Evolutionary conservation across 805 yeast species (phyloP), one percentile per base, ranked within the genome.

Genomic region (Ogataea parapolymorpha): DNA sequence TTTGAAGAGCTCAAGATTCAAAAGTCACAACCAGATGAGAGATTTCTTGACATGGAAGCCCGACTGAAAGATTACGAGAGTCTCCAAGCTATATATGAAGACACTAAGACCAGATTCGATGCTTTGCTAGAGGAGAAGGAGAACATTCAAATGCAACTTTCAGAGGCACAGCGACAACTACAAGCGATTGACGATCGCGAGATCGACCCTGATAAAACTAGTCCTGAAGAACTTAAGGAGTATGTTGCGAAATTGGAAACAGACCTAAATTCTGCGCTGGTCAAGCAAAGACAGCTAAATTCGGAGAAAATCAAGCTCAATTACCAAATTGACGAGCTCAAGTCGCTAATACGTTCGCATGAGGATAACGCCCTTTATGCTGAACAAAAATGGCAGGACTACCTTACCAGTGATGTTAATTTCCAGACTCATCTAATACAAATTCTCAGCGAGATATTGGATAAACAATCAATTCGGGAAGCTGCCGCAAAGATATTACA

Each of bases 391-490:
- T 39, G 40, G 22, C 45, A 42, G 12, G 42, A 49, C n/a, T n/a
- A 49, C 13, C 32, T 57, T 11, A 44, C 51, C 2, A 44, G 43
- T 15, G 78, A 75, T 41, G 55, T 75, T 2, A 59, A 66, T 5
- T 75, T 73, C 44, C 70, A 79, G 32, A 69, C 73, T 11, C 76
- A 68, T 45, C 55, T 79, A n/a, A 63, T 80, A 29, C 62, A 65
- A 14, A 67, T 75, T 1, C 71, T 80, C 42, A 70, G 74, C 28
- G 71, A 73, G 46, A 70, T 81, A 2, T 67, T 82, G 3, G 87
- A 82, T 44, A 75, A 74, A 38, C 53, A 67, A 3, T 80, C 87
- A 0, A 68, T 80, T 13, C 63, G 65, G n/a, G 85, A 79, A 40
- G 83, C 87, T 6, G 67, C 70, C 16, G 65, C 66, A 16, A 75